phyloP scores from a whole-genome alignment of 2,329 filamentous ascomycete genomes.

The Alternaria infectoria region DNA sequence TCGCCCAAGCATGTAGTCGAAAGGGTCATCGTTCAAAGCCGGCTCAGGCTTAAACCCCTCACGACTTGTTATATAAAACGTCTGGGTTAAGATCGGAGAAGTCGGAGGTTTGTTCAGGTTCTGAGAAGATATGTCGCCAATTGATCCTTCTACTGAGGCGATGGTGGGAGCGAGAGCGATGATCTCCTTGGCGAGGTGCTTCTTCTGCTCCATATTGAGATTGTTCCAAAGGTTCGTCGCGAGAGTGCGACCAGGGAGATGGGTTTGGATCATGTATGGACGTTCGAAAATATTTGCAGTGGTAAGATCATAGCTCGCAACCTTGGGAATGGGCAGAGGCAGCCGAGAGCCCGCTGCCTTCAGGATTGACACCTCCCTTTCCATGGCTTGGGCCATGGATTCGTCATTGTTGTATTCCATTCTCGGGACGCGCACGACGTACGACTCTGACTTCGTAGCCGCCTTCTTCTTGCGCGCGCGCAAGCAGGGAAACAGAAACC shows the following conservation, averaged over 20 bases:
- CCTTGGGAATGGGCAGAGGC: slow-evolving; percentile 4
- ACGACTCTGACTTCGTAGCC: neutral
- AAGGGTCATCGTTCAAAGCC: too few relatives aligned
- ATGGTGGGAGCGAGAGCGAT: neutral
- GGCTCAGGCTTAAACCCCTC: too few relatives aligned
- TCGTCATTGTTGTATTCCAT: too few relatives aligned
- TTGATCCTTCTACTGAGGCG: neutral
- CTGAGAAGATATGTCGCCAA: neutral
- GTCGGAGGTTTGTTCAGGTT: neutral
- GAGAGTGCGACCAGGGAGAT: neutral
- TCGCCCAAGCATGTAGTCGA: slow-evolving; percentile 9
- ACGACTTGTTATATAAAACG: too few relatives aligned
- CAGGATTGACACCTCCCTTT: slow-evolving; percentile 5
- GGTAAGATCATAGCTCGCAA: neutral
- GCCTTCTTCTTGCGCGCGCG: neutral
- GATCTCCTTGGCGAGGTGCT: neutral
- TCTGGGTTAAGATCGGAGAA: neutral
- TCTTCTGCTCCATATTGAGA: neutral
- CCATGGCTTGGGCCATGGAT: too few relatives aligned
- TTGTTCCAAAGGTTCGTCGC: accelerated
- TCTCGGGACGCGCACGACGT: slow-evolving; percentile 19
- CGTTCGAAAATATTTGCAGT: neutral
- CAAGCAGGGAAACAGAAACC: neutral
- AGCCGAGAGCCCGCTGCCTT: neutral
- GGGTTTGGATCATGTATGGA: neutral